A percentile compares a stretch with the other conserved stretches of the same genome.
Conservation (phyloP, 306 rosid species). For the Argentina anserina region DNA sequence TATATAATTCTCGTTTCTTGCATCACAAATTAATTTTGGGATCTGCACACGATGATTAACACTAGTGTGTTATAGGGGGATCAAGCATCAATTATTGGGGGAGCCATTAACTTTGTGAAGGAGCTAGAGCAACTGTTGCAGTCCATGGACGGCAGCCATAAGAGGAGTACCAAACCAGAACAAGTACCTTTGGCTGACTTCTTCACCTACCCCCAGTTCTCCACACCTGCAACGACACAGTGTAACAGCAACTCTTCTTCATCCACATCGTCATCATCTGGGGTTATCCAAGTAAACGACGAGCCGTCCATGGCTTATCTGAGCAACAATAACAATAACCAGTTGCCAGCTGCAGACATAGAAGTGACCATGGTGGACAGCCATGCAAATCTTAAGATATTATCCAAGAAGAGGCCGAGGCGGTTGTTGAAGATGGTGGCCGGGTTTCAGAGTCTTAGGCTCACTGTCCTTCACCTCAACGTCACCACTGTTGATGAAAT, state of each 20-base stretch:
- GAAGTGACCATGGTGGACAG: slow-evolving; percentile 85
- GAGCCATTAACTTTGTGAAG: slow-evolving; percentile 89
- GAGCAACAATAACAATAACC: slow-evolving; percentile 20
- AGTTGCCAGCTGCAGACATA: slow-evolving; percentile 53
- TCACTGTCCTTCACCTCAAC: slow-evolving; percentile 77
- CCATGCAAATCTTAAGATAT: slow-evolving; percentile 79
- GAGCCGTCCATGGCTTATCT: slow-evolving; percentile 40
- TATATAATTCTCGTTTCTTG: background rate
- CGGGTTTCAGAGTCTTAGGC: slow-evolving; percentile 57
- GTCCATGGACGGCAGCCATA: slow-evolving; percentile 47
- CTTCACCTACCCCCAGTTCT: slow-evolving; percentile 80
- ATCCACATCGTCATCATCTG: background rate
- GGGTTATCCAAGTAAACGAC: background rate
- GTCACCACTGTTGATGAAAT: slow-evolving; percentile 49
- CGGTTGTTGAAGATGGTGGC: slow-evolving; percentile 62
- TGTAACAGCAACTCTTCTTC: slow-evolving; percentile 5
- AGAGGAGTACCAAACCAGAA: slow-evolving; percentile 23
- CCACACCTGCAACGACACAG: slow-evolving; percentile 37
- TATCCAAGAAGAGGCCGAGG: slow-evolving; percentile 46
- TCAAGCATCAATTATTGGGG: slow-evolving; percentile 93
- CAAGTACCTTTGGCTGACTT: slow-evolving; percentile 53
- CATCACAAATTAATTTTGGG: background rate
- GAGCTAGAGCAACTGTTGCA: slow-evolving; percentile 74
- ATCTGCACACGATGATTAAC: background rate
- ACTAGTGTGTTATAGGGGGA: slow-evolving; percentile 55